Base-by-base conservation (phyloP, 768 basidiomycete species). In the Coprinopsis strossmayeri region DNA sequence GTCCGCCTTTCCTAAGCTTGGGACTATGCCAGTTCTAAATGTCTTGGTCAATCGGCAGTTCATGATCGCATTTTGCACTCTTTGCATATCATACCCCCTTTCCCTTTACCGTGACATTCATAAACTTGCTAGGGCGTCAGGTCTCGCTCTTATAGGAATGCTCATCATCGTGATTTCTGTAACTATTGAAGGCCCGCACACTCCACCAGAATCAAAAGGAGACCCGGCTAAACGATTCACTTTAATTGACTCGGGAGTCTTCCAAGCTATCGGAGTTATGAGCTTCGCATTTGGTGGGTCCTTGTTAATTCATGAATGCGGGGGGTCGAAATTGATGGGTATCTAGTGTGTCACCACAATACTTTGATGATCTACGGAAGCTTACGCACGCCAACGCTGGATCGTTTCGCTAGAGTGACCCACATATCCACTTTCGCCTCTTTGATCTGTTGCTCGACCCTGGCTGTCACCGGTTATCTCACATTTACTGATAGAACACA, bases 71-170 rank as follows among this genome's bases (percentile, higher is more conserved):
- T 73, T 96, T 45, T 89, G 88, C 69, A 96, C 93, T 4, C 63
- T 86, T 49, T 80, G 82, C 61, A 84, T 98, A 48, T 96, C 94
- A 5, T 98, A 92, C 61, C 96, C 96, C 0, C 76, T 99, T 32
- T 95, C 91, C 5, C 77, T 99, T 18, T 91, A 98, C 64, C 88
- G 95, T 45, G 93, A 98, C 67, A 98, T 99, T 55, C 91, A 96
- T 69, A 98, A 98, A 64, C 82, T 99, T 20, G 83, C 92, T 10
- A 83, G 92, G 48, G 94, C 93, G 2, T 94, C 91, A 15, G 84
- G 87, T 1, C 77, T 99, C 46, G 96, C 95, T 45, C 78, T 92
- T 54, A 63, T 92, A 34, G 85, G 96, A 66, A 99, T 99, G 95
- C 60, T 87, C 50, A 84, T 95, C 61, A 99, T 99, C 59, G 91